Evolutionary conservation across 1,284 basidiomycete genomes (phyloP), one percentile per base, ranked within the genome.

Genomic region (Vanrija sp.): DNA sequence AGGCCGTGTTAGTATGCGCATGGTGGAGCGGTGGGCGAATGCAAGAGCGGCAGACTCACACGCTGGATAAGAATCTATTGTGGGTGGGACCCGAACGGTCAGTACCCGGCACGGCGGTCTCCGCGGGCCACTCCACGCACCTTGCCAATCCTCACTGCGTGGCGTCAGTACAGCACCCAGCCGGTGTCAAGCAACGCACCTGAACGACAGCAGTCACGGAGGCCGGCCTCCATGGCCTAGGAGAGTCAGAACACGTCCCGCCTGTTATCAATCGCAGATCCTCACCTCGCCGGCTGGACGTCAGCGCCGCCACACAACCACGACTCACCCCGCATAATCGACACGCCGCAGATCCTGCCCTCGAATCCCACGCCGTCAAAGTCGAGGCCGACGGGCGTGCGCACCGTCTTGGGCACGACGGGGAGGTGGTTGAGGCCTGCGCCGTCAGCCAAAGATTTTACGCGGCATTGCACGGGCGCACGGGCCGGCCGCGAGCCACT

Each of bases 381-480:
- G 8, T 80, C 80, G 47, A 84, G 83, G 41, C 92, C 92, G 81
- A 89, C 72, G 35, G 75, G 74, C 2, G 76, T 75, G 16, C 62
- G 59, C n/a, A 77, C 84, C 4, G 83, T 86, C 78, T 89, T 88
- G 37, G 87, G 84, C 15, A 93, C 77, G 24, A 97, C 92, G 1
- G 95, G 95, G 8, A 98, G 81, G 75, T 98, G 92, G 76, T 98
- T 98, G 55, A 98, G 78, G n/a, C 94, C 89, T 79, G 87, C 12
- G 18, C 38, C 16, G 20, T 35, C 15, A 22, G n/a, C n/a, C n/a
- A n/a, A n/a, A n/a, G 23, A 12, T 15, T 9, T 15, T 15, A 20
- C 22, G 41, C 24, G 19, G n/a, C 41, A 19, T 6, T 27, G 10
- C 8, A 44, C 4, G 39, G n/a, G n/a, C 20, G 27, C 14, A 45